These are phyloP conservation scores for Candida stauntonica DNA, from an alignment of 805 yeast species.

Conservation along the genomic window DNA sequence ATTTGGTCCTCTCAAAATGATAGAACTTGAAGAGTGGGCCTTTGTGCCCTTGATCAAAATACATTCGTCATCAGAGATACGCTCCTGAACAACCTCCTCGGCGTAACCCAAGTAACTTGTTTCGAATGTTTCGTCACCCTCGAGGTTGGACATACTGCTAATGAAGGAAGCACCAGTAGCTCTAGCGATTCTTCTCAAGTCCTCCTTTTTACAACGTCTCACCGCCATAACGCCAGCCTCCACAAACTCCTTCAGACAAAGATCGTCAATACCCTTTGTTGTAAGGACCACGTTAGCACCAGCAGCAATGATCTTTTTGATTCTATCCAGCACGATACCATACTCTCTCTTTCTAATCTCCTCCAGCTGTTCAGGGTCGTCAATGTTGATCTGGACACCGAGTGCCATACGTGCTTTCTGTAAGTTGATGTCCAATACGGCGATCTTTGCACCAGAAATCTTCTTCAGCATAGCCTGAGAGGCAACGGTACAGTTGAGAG, in stretches of 20 bases:
- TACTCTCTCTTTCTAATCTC: slow-evolving; percentile 87
- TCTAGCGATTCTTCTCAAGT: slow-evolving; percentile 91
- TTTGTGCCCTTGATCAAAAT: slow-evolving; percentile 91
- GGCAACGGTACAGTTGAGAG: slow-evolving; percentile 94
- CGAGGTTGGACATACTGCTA: slow-evolving; percentile 84
- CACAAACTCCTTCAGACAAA: slow-evolving; percentile 92
- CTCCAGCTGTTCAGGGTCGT: slow-evolving; percentile 96
- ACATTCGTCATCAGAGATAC: slow-evolving; percentile 94
- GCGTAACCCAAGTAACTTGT: slow-evolving; percentile 82
- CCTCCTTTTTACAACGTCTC: slow-evolving; percentile 95
- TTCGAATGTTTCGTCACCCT: slow-evolving; percentile 84
- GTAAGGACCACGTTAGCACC: slow-evolving; percentile 88
- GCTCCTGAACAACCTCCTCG: slow-evolving; percentile 87
- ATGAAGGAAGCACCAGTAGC: slow-evolving; percentile 96
- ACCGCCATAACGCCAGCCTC: slow-evolving; percentile 87
- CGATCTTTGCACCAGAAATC: slow-evolving; percentile 68
- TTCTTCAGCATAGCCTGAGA: slow-evolving; percentile 91
- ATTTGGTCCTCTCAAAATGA: slow-evolving; percentile 92
- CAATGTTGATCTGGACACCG: slow-evolving; percentile 96
- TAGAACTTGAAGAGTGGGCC: slow-evolving; percentile 87
- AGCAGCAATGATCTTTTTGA: slow-evolving; percentile 83
- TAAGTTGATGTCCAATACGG: slow-evolving; percentile 87
- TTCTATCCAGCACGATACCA: slow-evolving; percentile 63
- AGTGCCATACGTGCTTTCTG: slow-evolving; percentile 97
- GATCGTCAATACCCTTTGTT: slow-evolving; percentile 94